Conservation (phyloP, 2,329 filamentous ascomycete genomes). For the Cladosporium cucumerinum region DNA sequence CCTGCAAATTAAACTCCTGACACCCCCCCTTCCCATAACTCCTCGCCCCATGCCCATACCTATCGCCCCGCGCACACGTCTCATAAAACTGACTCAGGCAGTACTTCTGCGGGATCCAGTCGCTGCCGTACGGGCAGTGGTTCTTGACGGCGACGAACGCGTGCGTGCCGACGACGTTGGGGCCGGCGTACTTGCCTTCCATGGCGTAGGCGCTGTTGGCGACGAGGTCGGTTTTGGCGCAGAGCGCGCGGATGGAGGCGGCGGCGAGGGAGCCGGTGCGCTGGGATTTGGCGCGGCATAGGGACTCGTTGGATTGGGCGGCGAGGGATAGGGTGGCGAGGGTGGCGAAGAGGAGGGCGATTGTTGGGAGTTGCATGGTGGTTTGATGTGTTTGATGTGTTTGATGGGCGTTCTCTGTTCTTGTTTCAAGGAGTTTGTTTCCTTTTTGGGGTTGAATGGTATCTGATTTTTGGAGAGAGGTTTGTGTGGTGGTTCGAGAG, state of each 20-base stretch:
- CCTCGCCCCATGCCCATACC: background rate
- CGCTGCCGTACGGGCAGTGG: background rate
- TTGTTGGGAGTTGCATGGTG: slow-evolving; percentile 5
- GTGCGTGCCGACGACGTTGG: slow-evolving; percentile 6
- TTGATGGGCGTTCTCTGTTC: too few species aligned
- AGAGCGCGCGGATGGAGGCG: slow-evolving; percentile 1
- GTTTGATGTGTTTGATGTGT: too few species aligned
- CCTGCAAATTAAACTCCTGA: slow-evolving; percentile 13
- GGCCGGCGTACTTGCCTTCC: background rate
- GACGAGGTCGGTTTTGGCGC: background rate
- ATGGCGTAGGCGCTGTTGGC: background rate
- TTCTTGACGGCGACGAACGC: slow-evolving; percentile 7
- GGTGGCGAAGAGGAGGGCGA: background rate
- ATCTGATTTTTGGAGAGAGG: background rate
- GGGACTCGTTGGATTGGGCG: slow-evolving; percentile 11
- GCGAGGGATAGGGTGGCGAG: background rate
- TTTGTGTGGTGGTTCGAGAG: background rate
- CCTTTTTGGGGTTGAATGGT: background rate
- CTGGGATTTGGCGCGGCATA: slow-evolving; percentile 6
- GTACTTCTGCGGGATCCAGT: slow-evolving; percentile 8
- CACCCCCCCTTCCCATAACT: slow-evolving; percentile 1
- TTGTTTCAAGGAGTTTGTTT: too few species aligned
- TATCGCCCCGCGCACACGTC: background rate
- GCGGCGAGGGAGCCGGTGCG: slow-evolving; percentile 10
- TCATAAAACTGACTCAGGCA: slow-evolving; percentile 4